Evolutionary conservation across 441 rosid genomes (phyloP), one percentile per base, ranked within the genome.

Genomic region (Bocquillonia castaneifolia): DNA sequence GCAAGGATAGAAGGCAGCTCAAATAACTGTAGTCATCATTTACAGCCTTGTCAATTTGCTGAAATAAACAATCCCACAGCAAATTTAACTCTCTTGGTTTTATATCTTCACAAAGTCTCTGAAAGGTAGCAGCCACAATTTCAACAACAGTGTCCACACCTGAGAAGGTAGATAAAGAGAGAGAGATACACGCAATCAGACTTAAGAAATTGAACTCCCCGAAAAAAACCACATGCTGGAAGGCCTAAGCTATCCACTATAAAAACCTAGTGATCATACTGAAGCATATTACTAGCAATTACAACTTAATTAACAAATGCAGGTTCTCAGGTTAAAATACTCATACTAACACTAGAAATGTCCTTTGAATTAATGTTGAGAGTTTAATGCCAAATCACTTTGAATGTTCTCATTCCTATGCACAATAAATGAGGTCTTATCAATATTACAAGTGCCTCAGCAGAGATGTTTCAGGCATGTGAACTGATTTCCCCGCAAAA

Each of bases 91-190:
- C 86, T 74, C 72, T 59, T 47, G 81, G 73, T 68, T 84, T 89
- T 67, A 89, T 75, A 77, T 83, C 87, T 72, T 83, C 85, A 58
- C 89, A 84, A 74, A 88, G 53, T 78, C 97, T 89, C 72, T 76
- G 72, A 64, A 89, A 88, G 68, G 88, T 63, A 61, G 79, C 36
- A 68, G 66, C 73, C 63, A 87, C 78, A 79, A 95, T 96, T 72
- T 87, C 93, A 75, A 85, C 78, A 62, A 87, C 81, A 70, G 83
- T 63, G 72, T 74, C 81, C 66, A 87, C 47, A 72, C 83, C 98
- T 91, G 86, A 80, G 34, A 23, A 62, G 32, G 6, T 1, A 36
- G 10, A 48, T 2, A 64, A 7, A 23, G 28, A 37, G 20, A 59
- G 31, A 20, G 20, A 6, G 31, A 44, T 6, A 25, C 14, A 23